Evolutionary conservation across 345 rosid genomes (phyloP), one percentile per base, ranked within the genome.

Genomic region (Boechera divaricarpa): DNA sequence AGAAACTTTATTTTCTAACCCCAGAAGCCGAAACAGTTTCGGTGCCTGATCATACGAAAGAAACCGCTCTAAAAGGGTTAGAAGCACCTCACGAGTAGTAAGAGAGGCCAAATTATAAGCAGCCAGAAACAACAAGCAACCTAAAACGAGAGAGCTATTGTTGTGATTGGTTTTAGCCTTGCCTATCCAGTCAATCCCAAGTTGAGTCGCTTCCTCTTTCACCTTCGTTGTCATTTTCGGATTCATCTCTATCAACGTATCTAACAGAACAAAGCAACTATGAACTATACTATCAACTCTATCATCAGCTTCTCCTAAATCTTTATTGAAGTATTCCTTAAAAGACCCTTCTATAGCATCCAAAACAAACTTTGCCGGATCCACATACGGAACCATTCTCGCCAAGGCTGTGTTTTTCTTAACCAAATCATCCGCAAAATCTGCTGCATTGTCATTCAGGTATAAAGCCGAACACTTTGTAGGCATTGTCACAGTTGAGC

Each of bases 51-150:
- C 56, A 52, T 76, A 52, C 73, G 51, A 49, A 57, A 67, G 79
- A 7, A 75, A 24, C 8, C 67, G 67, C n/a, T 49, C 33, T 48
- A 13, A 49, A 48, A 75, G 53, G 11, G 36, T 28, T 2, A 48
- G 67, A 26, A 75, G 67, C 61, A 48, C 60, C 10, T 47, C 52
- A 58, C 8, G 67, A 47, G 52, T 75, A 58, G 79, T 38, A 61
- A 38, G 11, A 48, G 24, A 49, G 33, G 33, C 26, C 60, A 49
- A 67, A 67, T 51, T 67, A 7, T 57, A 75, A 58, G 63, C 58
- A 57, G 79, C 60, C n/a, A 75, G 16, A 67, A 75, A 75, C 73
- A 75, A 16, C 52, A 67, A 48, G 26, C 67, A 75, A 58, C 73
- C 53, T 36, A 75, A 75, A 67, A 48, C 73, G 48, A 0, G 32